These are phyloP conservation scores for Lentinus polychrous DNA, from an alignment of 1,284 basidiomycete genomes.

Conservation along the genomic window DNA sequence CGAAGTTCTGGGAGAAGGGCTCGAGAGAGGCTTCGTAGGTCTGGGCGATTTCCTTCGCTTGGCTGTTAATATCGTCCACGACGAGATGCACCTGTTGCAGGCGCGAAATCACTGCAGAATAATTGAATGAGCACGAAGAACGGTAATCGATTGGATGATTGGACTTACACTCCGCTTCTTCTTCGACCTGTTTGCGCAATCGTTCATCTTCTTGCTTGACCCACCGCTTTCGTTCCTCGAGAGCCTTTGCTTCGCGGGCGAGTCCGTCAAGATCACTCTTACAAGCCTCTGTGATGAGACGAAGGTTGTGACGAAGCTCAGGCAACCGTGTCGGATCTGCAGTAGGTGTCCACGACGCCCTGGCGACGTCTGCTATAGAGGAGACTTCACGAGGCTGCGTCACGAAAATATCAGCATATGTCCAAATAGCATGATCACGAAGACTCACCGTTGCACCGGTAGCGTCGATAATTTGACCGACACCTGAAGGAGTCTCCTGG, in stretches of 20 bases:
- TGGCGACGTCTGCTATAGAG: conserved; percentile 72
- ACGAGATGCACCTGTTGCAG: conserved; percentile 72
- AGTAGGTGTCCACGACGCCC: conserved; percentile 79
- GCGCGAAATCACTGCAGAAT: conserved; percentile 58
- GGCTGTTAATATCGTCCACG: conserved; percentile 59
- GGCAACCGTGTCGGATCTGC: conserved; percentile 83
- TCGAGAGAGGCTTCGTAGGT: conserved; percentile 65
- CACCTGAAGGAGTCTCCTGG: conserved; percentile 42
- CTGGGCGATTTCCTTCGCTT: conserved; percentile 56
- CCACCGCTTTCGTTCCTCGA: conserved; percentile 76
- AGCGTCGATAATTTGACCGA: conserved; percentile 91
- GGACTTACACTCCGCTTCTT: conserved; percentile 72
- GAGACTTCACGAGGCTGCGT: conserved; percentile 73
- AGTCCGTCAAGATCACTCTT: conserved; percentile 82
- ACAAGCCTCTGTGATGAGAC: conserved; percentile 77
- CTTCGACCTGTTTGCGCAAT: conserved; percentile 58
- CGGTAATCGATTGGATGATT: background rate
- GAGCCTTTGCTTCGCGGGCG: conserved; percentile 80
- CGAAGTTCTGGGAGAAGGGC: conserved; percentile 64
- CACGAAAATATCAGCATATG: conserved; percentile 9
- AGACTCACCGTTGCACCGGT: conserved; percentile 78
- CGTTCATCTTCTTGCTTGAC: conserved; percentile 66
- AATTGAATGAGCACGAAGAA: conserved; percentile 10
- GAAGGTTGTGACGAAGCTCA: conserved; percentile 92
- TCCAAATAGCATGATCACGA: conserved; percentile 3